Conservation (phyloP, 2,329 filamentous ascomycete genomes). For the Tetracladium maxilliforme region DNA sequence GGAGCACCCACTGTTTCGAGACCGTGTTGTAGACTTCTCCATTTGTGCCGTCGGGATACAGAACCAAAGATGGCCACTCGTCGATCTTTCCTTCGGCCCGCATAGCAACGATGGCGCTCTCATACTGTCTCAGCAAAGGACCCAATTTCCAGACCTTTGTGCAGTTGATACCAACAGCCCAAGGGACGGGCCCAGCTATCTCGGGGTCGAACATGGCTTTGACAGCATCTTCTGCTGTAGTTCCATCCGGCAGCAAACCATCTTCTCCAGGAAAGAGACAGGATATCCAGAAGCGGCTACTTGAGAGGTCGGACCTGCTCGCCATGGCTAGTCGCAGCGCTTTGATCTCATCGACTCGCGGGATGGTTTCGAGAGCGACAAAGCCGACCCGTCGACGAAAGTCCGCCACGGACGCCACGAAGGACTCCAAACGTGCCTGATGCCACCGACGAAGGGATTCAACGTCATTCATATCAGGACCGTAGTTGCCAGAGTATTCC, state of each 20-base stretch:
- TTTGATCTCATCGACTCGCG: constrained; percentile 43
- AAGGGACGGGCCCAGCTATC: constrained; percentile 22
- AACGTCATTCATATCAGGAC: constrained; percentile 26
- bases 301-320: constrained; percentile 14
- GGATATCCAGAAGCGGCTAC: constrained; percentile 38
- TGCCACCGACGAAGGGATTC: constrained; percentile 41
- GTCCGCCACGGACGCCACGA: constrained; percentile 12
- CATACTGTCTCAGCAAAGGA: constrained; percentile 35
- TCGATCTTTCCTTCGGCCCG: constrained; percentile 15
- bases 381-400: constrained; percentile 25
- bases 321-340: constrained; percentile 32
- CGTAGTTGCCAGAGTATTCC: constrained; percentile 50
- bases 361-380: constrained; percentile 52
- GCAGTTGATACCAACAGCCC: constrained; percentile 55
- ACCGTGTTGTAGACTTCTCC: constrained; percentile 52
- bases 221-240: constrained; percentile 21
- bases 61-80: constrained; percentile 36
- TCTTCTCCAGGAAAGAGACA: constrained; percentile 39
- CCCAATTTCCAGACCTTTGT: constrained; percentile 50
- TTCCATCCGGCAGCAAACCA: constrained; percentile 4
- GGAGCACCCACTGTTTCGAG: constrained; percentile 42
- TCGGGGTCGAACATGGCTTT: constrained; percentile 15
- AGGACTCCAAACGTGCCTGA: constrained; percentile 32
- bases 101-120: constrained; percentile 27
- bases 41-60: constrained; percentile 57